These are phyloP conservation scores for Pseudonectria foliicola DNA, from an alignment of 2,329 filamentous ascomycete species.

Conservation along the genomic window DNA sequence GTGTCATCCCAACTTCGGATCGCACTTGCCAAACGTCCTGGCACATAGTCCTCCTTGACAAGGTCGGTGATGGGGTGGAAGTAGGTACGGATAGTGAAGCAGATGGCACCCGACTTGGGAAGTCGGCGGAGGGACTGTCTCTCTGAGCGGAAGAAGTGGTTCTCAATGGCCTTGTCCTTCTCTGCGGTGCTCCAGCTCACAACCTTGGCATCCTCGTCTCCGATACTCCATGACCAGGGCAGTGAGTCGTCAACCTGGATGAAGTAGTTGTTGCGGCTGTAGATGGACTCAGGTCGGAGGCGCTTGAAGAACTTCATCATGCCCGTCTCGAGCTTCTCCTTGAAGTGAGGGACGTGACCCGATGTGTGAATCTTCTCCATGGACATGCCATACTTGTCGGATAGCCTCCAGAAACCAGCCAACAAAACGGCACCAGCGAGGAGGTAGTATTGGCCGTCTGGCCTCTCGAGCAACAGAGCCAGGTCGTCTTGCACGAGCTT, in stretches of 20 bases:
- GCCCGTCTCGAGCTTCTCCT: constrained; percentile 63
- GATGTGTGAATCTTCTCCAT: constrained; percentile 73
- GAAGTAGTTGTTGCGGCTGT: constrained; percentile 73
- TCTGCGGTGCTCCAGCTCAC: constrained; percentile 71
- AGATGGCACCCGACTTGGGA: constrained; percentile 49
- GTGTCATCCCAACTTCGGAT: constrained; percentile 76
- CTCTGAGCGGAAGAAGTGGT: constrained; percentile 74
- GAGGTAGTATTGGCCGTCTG: constrained; percentile 74
- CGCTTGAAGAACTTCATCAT: constrained; percentile 78
- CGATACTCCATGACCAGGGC: constrained; percentile 71
- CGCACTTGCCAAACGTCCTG: constrained; percentile 69
- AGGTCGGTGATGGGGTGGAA: constrained; percentile 66
- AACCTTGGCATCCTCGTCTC: constrained; percentile 56
- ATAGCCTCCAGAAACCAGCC: constrained; percentile 75
- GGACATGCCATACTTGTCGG: constrained; percentile 75
- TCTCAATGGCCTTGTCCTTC: constrained; percentile 62
- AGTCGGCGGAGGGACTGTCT: constrained; percentile 61
- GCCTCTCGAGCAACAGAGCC: constrained; percentile 71
- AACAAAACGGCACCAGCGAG: constrained; percentile 69
- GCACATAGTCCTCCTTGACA: constrained; percentile 65
- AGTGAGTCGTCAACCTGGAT: constrained; percentile 76
- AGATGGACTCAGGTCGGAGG: constrained; percentile 58
- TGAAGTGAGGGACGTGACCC: constrained; percentile 67
- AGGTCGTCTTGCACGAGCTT: constrained; percentile 75
- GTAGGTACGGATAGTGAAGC: constrained; percentile 76